Percentiles rank a stretch among this genome's conserved stretches.
Conservation (phyloP, 2,329 filamentous ascomycete species). For the Fusarium haematococcum region DNA sequence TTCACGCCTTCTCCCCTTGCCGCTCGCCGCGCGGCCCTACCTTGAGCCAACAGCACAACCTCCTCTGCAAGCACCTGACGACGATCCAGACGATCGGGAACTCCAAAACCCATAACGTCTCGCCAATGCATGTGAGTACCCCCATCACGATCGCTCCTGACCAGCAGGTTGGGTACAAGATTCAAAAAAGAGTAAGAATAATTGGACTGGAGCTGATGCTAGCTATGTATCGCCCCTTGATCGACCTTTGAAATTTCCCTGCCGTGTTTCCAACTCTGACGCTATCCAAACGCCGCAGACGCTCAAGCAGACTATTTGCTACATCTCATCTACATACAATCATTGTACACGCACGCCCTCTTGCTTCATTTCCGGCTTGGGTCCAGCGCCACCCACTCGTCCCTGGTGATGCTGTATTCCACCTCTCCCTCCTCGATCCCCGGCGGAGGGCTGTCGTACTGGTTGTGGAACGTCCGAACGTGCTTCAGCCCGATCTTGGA, state of each 20-base stretch:
- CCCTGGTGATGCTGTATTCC: conserved; percentile 38
- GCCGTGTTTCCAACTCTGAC: not conserved
- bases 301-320: not conserved
- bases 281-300: not conserved
- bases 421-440: conserved; percentile 45
- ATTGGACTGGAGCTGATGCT: not conserved
- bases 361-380: not conserved
- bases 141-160: not conserved
- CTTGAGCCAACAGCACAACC: not conserved
- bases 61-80: not conserved
- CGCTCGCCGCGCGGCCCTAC: not conserved
- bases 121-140: not conserved
- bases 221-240: not conserved
- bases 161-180: not conserved
- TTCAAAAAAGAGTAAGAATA: not conserved
- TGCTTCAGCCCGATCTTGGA: conserved; percentile 35
- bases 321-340: not conserved
- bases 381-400: conserved; percentile 34
- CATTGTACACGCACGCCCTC: not conserved
- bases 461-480: conserved; percentile 37
- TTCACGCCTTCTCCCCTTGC: not conserved
- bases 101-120: not conserved
- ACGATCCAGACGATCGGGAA: not conserved
- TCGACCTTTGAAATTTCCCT: not conserved
- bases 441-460: conserved; percentile 41